Conservation (phyloP, 2,329 filamentous ascomycete species). For the Sclerotinia subarctica region DNA sequence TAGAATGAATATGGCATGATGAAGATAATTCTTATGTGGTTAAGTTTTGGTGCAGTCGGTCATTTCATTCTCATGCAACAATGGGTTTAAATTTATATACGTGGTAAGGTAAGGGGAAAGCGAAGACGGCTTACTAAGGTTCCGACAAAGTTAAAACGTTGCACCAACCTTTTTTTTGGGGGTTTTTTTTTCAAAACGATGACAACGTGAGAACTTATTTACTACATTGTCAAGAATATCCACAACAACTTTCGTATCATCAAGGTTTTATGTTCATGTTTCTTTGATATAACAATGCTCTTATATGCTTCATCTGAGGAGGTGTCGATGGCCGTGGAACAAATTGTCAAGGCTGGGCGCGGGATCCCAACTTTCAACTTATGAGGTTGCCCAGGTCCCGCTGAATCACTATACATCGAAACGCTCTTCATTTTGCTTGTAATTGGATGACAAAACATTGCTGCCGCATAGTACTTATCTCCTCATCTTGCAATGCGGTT, state of each 20-base stretch:
- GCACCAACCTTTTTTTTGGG: neutral
- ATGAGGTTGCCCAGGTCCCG: too few relatives aligned
- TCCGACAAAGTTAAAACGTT: neutral
- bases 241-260: neutral
- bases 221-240: neutral
- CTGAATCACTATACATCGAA: neutral
- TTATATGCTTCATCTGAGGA: neutral
- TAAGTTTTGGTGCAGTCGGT: neutral
- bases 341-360: too few relatives aligned
- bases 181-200: neutral
- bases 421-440: neutral
- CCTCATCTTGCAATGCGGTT: neutral
- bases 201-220: neutral
- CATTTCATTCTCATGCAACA: too few relatives aligned
- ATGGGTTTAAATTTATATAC: too few relatives aligned
- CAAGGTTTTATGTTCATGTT: neutral
- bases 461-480: neutral
- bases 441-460: neutral
- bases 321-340: neutral
- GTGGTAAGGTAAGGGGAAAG: neutral
- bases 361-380: too few relatives aligned
- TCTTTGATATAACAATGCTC: neutral
- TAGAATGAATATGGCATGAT: neutral
- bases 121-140: neutral
- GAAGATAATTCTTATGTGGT: neutral